Conservation (phyloP, 2,329 filamentous ascomycete genomes). For the Phialophora verrucosa region DNA sequence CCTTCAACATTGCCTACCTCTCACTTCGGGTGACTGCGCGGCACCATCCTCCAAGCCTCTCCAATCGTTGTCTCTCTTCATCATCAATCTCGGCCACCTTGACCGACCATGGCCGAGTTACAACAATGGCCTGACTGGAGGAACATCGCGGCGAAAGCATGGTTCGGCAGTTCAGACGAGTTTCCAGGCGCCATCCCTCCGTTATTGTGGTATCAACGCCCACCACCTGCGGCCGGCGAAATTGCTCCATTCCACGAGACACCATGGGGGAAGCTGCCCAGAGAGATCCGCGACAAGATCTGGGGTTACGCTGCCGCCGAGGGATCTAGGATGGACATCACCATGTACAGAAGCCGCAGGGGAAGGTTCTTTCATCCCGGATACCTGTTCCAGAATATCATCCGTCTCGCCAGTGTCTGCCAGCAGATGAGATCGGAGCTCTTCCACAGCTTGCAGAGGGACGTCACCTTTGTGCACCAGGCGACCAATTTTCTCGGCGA, state of each 20-base stretch:
- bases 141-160: neutral
- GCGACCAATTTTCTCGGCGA: neutral
- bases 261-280: neutral
- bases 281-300: conserved; percentile 1
- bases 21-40: neutral
- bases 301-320: neutral
- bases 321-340: neutral
- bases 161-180: neutral
- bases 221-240: neutral
- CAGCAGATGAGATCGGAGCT: neutral
- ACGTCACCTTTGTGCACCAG: neutral
- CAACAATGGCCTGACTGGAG: neutral
- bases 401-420: neutral
- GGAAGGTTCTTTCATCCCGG: neutral
- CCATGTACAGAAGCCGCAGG: neutral
- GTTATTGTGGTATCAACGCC: neutral
- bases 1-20: neutral
- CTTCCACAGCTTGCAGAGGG: neutral
- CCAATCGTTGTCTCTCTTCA: neutral
- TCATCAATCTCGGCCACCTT: neutral
- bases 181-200: neutral
- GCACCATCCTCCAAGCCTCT: neutral
- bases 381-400: neutral
- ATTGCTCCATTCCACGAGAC: neutral
- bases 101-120: neutral